Evolutionary conservation across 257 asterid species (phyloP).

Genomic region (Solanum tarapatanum): DNA sequence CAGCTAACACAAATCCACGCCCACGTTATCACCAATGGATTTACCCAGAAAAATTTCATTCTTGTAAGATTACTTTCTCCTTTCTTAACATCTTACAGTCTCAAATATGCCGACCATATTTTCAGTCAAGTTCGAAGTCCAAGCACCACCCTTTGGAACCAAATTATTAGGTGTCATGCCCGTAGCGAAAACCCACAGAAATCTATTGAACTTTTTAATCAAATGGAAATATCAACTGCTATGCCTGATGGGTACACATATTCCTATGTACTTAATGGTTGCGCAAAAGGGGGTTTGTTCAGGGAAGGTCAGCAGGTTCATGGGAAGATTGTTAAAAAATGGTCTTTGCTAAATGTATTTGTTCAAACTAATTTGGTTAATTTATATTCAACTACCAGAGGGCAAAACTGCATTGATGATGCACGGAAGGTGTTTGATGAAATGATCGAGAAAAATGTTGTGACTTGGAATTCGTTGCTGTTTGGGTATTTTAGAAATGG

Average conservation of each 20-base stretch:
- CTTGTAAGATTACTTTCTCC: constrained; percentile 44
- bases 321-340: constrained; percentile 45
- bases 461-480: constrained; percentile 71
- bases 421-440: constrained; percentile 56
- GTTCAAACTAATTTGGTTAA: constrained; percentile 59
- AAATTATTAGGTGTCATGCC: constrained; percentile 43
- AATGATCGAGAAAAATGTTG: constrained; percentile 46
- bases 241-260: constrained; percentile 61
- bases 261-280: constrained; percentile 37
- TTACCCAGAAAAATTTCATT: constrained; percentile 47
- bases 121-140: constrained; percentile 43
- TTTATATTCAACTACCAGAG: constrained; percentile 30
- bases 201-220: constrained; percentile 24
- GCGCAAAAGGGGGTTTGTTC: constrained; percentile 41
- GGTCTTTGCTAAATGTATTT: constrained; percentile 42
- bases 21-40: constrained; percentile 39
- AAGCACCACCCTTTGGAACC: constrained; percentile 55
- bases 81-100: constrained; percentile 25
- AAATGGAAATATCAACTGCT: constrained; percentile 30
- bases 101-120: constrained; percentile 32
- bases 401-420: constrained; percentile 15
- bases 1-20: constrained; percentile 55
- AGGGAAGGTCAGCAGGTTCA: constrained; percentile 61
- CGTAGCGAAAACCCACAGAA: constrained; percentile 15
- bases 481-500: constrained; percentile 40